Percentiles rank a stretch among this genome's conserved stretches.
Evolutionary conservation across 1,284 basidiomycete species (phyloP).

Genomic region (Boletus hoseneyae): DNA sequence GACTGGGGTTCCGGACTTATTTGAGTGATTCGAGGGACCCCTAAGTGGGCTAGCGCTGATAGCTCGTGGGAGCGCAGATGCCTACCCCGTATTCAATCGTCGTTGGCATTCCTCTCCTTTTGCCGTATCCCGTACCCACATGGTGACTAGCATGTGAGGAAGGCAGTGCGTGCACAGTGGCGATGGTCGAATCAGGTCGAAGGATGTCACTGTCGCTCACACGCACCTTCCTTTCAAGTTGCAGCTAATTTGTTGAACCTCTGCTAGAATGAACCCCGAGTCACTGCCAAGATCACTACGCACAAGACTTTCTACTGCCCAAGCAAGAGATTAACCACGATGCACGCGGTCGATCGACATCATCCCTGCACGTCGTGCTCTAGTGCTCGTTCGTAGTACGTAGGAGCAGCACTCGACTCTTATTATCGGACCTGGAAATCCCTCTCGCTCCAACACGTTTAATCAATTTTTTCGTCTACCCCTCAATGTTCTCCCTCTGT

Average conservation of each 20-base stretch:
- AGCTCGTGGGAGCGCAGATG: slow-evolving; percentile 28
- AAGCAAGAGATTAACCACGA: slow-evolving; percentile 29
- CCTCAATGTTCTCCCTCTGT: neutral
- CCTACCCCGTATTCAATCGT: slow-evolving; percentile 7
- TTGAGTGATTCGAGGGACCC: slow-evolving; percentile 32
- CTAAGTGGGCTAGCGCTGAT: slow-evolving; percentile 30
- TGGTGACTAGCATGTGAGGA: slow-evolving; percentile 8
- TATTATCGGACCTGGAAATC: slow-evolving; percentile 11
- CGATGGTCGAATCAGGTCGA: slow-evolving; percentile 11
- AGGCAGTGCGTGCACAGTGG: slow-evolving; percentile 10
- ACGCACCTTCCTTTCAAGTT: slow-evolving; percentile 13
- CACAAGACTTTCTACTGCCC: slow-evolving; percentile 1
- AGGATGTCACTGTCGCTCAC: slow-evolving; percentile 23
- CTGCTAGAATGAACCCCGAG: slow-evolving; percentile 18
- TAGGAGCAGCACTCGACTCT: neutral
- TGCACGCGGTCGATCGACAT: slow-evolving; percentile 19
- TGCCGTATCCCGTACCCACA: slow-evolving; percentile 9
- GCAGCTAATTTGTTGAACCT: slow-evolving; percentile 13
- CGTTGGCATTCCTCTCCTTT: neutral
- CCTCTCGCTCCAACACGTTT: neutral
- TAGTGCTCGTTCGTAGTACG: slow-evolving; percentile 1
- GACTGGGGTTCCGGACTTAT: slow-evolving; percentile 32
- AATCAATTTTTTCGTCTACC: slow-evolving; percentile 1
- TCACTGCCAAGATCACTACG: slow-evolving; percentile 11
- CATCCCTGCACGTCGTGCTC: slow-evolving; percentile 10